Conservation (phyloP, 768 basidiomycete species). For the Saitozyma podzolica region DNA sequence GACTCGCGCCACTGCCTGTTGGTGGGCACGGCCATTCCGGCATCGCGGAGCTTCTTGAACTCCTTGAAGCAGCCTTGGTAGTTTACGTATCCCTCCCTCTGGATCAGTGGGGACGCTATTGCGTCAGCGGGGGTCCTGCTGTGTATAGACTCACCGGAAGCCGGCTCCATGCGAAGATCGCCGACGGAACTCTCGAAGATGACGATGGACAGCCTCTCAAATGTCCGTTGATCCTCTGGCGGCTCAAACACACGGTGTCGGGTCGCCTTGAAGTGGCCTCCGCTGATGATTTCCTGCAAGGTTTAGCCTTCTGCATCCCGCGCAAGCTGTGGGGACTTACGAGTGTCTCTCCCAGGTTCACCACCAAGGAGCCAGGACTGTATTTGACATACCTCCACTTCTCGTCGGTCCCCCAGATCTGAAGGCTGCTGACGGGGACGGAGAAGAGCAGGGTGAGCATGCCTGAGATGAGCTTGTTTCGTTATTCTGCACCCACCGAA, state of each 20-base stretch:
- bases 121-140: too few species aligned
- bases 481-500: slow-evolving; percentile 8
- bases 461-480: not conserved
- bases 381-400: slow-evolving; percentile 40
- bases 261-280: slow-evolving; percentile 40
- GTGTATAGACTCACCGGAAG: slow-evolving; percentile 12
- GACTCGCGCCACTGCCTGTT: slow-evolving; percentile 46
- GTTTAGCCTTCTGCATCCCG: too few species aligned
- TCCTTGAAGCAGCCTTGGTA: slow-evolving; percentile 46
- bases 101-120: slow-evolving; percentile 39
- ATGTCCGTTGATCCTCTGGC: slow-evolving; percentile 22
- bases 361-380: slow-evolving; percentile 32
- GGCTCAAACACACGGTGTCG: slow-evolving; percentile 32
- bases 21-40: slow-evolving; percentile 44
- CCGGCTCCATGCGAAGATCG: slow-evolving; percentile 33
- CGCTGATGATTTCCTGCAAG: slow-evolving; percentile 24
- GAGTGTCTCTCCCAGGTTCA: slow-evolving; percentile 44
- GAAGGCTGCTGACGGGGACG: slow-evolving; percentile 38
- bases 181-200: slow-evolving; percentile 27
- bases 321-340: too few species aligned
- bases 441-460: slow-evolving; percentile 39
- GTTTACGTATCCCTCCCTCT: slow-evolving; percentile 45
- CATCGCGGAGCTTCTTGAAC: slow-evolving; percentile 40
- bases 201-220: slow-evolving; percentile 31
- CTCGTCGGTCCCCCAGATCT: slow-evolving; percentile 37